Evolutionary conservation across 768 basidiomycete genomes (phyloP), one percentile per base, ranked within the genome.

Genomic region (Auricularia sp.): DNA sequence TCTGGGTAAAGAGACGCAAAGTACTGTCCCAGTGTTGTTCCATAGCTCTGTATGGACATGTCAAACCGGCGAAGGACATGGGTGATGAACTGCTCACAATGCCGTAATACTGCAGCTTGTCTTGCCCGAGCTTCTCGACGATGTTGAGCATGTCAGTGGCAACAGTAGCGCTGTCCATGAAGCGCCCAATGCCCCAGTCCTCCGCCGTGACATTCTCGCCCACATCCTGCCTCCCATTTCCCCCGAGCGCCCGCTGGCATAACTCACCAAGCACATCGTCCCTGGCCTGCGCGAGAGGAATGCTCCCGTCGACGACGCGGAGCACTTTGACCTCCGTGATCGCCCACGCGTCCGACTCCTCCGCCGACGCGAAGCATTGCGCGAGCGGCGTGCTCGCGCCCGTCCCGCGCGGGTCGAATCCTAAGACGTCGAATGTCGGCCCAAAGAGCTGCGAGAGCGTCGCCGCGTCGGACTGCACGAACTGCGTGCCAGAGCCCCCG

Each of bases 1-100:
- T 71, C 69, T 2, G 70, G 70, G 64, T 68, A 71, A 68, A 71
- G 68, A 11, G 68, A 68, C 0, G 63, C 36, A 60, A 71, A 71
- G 0, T 3, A 67, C 64, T 63, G 69, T 1, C 56, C 70, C 5
- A 71, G 61, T n/a, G 67, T 64, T 2, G 70, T 71, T 3, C 70
- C 70, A 54, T 70, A 68, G 43, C 66, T 1, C 58, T 59, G 34
- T 12, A 59, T 29, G 29, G 29, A 29, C n/a, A 7, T 8, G 18
- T n/a, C 10, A n/a, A 18, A n/a, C 29, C 8, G 8, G 29, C 7
- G 29, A 54, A 8, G 7, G 7, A 54, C 51, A n/a, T 8, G 10
- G 29, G 51, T 6, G 7, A 29, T 6, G 39, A 12, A 12, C n/a
- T 18, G 16, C 51, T n/a, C 18, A 54, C 51, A 29, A 54, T 54